Evolutionary conservation across 2,329 filamentous ascomycete genomes (phyloP), one percentile per base, ranked within the genome.

Genomic region (Ascochyta clinopodiicola): DNA sequence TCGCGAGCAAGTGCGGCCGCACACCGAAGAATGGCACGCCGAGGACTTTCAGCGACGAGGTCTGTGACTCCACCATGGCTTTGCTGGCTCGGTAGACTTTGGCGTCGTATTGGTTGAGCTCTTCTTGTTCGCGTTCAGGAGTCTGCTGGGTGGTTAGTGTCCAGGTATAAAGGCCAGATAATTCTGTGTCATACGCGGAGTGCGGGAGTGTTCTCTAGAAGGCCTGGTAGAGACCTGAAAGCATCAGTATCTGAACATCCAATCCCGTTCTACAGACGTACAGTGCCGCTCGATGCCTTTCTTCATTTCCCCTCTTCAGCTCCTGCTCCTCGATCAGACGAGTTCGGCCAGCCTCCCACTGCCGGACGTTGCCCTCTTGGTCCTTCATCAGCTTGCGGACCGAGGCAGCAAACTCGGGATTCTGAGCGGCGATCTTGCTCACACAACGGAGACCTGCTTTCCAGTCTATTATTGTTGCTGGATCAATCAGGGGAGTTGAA

Each of bases 21-120:
- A 68, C 57, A 8, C 71, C 67, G 44, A 74, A 75, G 50, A 75
- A 75, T 0, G 72, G 72, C 12, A 74, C 70, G 9, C 70, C 84
- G 29, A 89, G 69, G 7, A 72, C 76, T 52, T 83, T 83, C 42
- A 90, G 70, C 60, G 85, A 84, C 1, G 73, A 70, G 6, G 77
- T 79, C 72, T 88, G 84, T 13, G 82, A 81, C n/a, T 79, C 77
- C 0, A 82, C 79, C 86, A 90, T 88, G 10, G 83, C 77, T 36
- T 74, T 74, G 45, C 83, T 82, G 2, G 86, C 86, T 50, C 77
- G 80, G 62, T 88, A 84, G 15, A 89, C 84, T 66, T 89, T 89
- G 47, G 75, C 73, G 60, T 89, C 86, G 66, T 86, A 89, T 19
- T 77, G 77, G 27, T 76, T 69, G 7, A 89, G 73, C 69, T 89